Percentiles rank a stretch among this genome's conserved stretches.
Evolutionary conservation across 2,329 filamentous ascomycete genomes (phyloP).

Genomic region (Penicillium aurantiogriseum): DNA sequence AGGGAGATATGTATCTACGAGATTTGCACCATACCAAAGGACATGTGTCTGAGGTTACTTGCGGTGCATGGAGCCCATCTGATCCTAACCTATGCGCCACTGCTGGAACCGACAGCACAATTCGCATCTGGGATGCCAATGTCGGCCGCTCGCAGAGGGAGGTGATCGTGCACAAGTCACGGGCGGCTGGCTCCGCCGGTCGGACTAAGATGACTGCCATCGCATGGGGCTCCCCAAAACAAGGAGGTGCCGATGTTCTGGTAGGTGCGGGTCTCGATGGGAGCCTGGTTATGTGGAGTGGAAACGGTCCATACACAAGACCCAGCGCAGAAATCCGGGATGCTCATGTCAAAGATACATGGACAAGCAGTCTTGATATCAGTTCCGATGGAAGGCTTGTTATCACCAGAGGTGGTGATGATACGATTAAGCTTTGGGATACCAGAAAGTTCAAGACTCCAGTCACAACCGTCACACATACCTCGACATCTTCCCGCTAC

Average conservation of each 20-base stretch:
- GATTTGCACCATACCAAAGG: constrained; percentile 98
- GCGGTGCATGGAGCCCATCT: constrained; percentile 85
- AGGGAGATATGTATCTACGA: constrained; percentile 96
- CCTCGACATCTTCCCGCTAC: constrained; percentile 80
- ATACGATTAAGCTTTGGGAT: constrained; percentile 95
- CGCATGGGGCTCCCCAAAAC: constrained; percentile 73
- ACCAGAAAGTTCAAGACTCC: constrained; percentile 92
- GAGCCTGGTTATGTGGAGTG: constrained; percentile 85
- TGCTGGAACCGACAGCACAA: constrained; percentile 88
- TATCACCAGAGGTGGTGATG: constrained; percentile 85
- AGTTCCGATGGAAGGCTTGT: constrained; percentile 88
- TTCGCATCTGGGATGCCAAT: constrained; percentile 96
- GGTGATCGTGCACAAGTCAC: constrained; percentile 93
- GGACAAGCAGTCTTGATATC: constrained; percentile 89
- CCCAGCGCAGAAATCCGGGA: constrained; percentile 80
- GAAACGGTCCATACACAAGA: constrained; percentile 79
- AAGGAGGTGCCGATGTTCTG: constrained; percentile 76
- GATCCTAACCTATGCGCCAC: constrained; percentile 84
- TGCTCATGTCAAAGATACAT: constrained; percentile 78
- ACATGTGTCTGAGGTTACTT: constrained; percentile 87
- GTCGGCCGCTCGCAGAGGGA: constrained; percentile 86
- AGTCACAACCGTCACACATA: constrained; percentile 73
- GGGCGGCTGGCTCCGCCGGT: constrained; percentile 80
- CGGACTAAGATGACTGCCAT: constrained; percentile 92
- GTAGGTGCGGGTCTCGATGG: constrained; percentile 85